Evolutionary conservation across 768 basidiomycete species (phyloP).

Genomic region (Leucosporidium scottii): DNA sequence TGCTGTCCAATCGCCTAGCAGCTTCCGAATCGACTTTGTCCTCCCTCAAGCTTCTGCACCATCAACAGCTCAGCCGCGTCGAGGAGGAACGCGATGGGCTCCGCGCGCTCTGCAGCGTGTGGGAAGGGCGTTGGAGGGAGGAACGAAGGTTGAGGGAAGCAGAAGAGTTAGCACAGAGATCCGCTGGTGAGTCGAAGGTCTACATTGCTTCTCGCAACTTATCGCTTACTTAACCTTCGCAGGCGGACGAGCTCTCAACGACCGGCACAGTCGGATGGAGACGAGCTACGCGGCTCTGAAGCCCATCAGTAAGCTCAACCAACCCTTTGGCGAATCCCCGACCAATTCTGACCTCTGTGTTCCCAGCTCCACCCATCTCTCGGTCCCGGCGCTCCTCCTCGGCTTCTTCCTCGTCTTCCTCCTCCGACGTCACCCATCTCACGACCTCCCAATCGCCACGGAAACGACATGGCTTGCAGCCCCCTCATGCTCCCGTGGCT

Average conservation of each 20-base stretch:
- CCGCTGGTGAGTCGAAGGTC: background rate
- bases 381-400: background rate
- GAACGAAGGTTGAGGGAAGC: constrained; percentile 11
- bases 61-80: background rate
- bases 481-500: background rate
- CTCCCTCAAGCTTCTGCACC: background rate
- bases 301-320: background rate
- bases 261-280: background rate
- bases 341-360: no score
- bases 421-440: background rate
- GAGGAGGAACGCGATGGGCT: background rate
- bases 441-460: background rate
- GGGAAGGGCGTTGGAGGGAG: constrained; percentile 22
- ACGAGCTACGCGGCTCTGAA: background rate
- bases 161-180: constrained; percentile 1
- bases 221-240: background rate
- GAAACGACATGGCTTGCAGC: background rate
- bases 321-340: background rate
- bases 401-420: background rate
- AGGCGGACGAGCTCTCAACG: background rate
- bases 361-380: background rate
- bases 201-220: background rate
- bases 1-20: constrained; percentile 9
- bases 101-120: constrained; percentile 5
- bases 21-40: constrained; percentile 2